Evolutionary conservation across 345 rosid genomes (phyloP).

Genomic region (Moringa oleifera): DNA sequence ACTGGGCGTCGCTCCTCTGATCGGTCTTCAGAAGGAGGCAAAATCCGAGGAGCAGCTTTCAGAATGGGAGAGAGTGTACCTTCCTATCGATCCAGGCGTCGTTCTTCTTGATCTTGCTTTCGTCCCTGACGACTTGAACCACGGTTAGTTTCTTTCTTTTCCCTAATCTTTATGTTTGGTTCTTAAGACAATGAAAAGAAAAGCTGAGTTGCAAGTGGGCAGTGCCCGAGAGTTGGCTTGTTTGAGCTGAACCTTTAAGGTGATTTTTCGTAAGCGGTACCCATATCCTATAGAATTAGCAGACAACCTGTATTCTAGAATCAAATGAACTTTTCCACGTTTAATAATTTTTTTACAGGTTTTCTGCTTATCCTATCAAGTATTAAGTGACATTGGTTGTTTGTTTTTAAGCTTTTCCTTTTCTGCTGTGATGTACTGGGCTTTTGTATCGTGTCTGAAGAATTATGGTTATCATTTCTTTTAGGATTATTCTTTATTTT

Average conservation of each 20-base stretch:
- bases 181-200: neutral
- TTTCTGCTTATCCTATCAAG: too few relatives aligned
- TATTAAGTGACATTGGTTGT: too few relatives aligned
- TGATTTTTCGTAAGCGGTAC: neutral
- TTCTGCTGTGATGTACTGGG: too few relatives aligned
- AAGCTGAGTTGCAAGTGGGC: too few relatives aligned
- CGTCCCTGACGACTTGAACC: conserved; percentile 69
- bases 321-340: too few relatives aligned
- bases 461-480: too few relatives aligned
- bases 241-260: neutral
- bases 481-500: too few relatives aligned
- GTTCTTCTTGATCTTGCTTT: conserved; percentile 90
- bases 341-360: too few relatives aligned
- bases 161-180: neutral
- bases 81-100: conserved; percentile 90
- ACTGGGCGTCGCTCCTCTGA: conserved; percentile 27
- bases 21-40: conserved; percentile 24
- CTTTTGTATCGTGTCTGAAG: too few relatives aligned
- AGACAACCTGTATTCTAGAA: too few relatives aligned
- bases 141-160: conserved; percentile 30
- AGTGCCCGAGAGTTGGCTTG: neutral
- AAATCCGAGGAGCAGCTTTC: conserved; percentile 56
- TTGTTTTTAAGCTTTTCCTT: too few relatives aligned
- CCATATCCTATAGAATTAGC: too few relatives aligned
- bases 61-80: conserved; percentile 70